Percentiles rank a stretch among this genome's conserved stretches.
These are phyloP conservation scores for Nematodospora valgi DNA, from an alignment of 805 yeast species.

Conservation along the genomic window DNA sequence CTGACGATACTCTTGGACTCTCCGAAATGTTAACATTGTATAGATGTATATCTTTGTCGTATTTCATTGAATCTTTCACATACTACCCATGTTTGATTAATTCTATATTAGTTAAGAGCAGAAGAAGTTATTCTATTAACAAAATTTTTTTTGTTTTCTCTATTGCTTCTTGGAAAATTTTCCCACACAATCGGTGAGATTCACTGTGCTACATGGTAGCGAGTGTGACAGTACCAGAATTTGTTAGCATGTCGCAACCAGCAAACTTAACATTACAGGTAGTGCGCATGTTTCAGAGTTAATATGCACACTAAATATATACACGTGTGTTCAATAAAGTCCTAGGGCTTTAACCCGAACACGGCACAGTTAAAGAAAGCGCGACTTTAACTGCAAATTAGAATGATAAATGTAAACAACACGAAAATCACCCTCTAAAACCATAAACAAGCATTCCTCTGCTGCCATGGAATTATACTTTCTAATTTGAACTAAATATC, in stretches of 20 bases:
- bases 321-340: no score
- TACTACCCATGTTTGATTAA: conserved; percentile 68
- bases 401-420: conserved; percentile 8
- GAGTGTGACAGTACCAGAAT: no score
- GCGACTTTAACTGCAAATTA: conserved; percentile 6
- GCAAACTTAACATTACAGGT: no score
- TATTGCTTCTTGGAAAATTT: not conserved
- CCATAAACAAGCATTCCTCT: no score
- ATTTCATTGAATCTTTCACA: conserved; percentile 35
- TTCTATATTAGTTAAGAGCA: conserved; percentile 9
- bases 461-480: no score
- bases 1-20: not conserved
- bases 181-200: no score
- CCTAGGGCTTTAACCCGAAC: no score
- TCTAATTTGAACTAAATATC: not conserved
- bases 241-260: no score
- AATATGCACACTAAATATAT: no score
- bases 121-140: not conserved
- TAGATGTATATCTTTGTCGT: not conserved
- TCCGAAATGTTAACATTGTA: not conserved
- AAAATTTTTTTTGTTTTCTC: conserved; percentile 6
- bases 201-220: no score
- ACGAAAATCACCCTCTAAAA: conserved; percentile 1
- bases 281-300: no score
- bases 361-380: no score